Conservation (phyloP, 352 stramenopile genomes). For the Blastocystis sp. region DNA sequence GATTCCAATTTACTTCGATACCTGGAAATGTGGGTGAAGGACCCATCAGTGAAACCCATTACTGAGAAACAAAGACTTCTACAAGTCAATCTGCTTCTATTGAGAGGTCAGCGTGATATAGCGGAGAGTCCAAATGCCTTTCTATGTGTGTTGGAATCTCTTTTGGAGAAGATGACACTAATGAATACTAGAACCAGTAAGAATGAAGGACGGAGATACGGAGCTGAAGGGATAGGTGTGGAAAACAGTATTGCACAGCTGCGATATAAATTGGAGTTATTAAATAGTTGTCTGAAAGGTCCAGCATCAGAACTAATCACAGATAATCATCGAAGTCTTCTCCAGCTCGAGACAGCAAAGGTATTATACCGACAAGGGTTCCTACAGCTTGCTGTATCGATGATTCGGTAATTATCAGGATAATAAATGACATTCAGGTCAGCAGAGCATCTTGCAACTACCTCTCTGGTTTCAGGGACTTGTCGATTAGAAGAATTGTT, state of each 20-base stretch:
- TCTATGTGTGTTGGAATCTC: neutral
- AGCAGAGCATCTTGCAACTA: neutral
- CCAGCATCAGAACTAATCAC: neutral
- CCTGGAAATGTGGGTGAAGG: too few relatives aligned
- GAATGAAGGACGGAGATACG: neutral
- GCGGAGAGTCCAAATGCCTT: neutral
- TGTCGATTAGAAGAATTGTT: slow-evolving; percentile 38
- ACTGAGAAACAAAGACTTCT: neutral
- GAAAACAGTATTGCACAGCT: neutral
- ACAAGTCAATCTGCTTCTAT: neutral
- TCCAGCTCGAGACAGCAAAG: neutral
- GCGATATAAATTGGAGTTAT: slow-evolving; percentile 41
- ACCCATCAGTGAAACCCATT: too few relatives aligned
- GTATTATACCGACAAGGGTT: slow-evolving; percentile 29
- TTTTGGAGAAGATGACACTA: neutral
- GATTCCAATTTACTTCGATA: too few relatives aligned
- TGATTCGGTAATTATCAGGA: neutral
- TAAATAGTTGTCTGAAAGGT: neutral
- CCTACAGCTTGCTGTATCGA: neutral
- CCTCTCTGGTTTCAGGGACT: neutral
- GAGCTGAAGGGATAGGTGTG: neutral
- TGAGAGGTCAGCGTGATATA: neutral
- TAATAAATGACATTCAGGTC: neutral
- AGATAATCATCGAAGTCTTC: neutral
- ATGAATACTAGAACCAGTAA: neutral